Conservation (phyloP, 345 rosid genomes). For the Salix exigua region DNA sequence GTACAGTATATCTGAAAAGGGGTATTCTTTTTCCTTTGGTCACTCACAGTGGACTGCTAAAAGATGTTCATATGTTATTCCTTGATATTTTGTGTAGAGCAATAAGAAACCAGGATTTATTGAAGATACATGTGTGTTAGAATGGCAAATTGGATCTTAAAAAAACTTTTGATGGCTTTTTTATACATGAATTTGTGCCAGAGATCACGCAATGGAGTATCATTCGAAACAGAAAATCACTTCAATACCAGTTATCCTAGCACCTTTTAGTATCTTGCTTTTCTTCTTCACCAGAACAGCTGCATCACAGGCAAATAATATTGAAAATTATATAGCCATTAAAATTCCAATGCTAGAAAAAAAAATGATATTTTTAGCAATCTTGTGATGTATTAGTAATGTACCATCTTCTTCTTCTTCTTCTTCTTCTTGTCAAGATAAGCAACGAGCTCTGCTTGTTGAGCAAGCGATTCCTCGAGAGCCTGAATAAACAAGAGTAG, state of each 20-base stretch:
- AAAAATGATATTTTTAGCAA: background rate
- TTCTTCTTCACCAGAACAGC: conserved; percentile 41
- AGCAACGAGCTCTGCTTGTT: conserved; percentile 67
- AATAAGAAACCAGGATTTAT: background rate
- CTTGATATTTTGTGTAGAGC: background rate
- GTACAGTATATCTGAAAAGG: background rate
- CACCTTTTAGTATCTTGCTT: conserved; percentile 18
- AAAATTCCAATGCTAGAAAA: background rate
- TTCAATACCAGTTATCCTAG: conserved; percentile 14
- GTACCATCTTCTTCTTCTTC: conserved; percentile 61
- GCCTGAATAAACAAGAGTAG: conserved; percentile 43
- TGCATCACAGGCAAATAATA: conserved; percentile 27
- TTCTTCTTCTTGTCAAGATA: conserved; percentile 84
- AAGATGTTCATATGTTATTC: background rate
- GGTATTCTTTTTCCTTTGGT: background rate
- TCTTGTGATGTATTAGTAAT: background rate
- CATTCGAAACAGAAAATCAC: conserved; percentile 10
- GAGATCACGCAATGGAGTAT: conserved; percentile 25
- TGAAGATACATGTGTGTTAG: background rate
- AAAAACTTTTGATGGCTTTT: conserved; percentile 21
- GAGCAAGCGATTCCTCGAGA: conserved; percentile 64
- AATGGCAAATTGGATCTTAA: background rate
- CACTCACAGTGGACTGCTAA: background rate
- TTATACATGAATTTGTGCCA: conserved; percentile 6
- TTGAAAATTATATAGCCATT: conserved; percentile 6